These are phyloP conservation scores for Metschnikowia anglica DNA, from an alignment of 805 yeast genomes.

Conservation along the genomic window DNA sequence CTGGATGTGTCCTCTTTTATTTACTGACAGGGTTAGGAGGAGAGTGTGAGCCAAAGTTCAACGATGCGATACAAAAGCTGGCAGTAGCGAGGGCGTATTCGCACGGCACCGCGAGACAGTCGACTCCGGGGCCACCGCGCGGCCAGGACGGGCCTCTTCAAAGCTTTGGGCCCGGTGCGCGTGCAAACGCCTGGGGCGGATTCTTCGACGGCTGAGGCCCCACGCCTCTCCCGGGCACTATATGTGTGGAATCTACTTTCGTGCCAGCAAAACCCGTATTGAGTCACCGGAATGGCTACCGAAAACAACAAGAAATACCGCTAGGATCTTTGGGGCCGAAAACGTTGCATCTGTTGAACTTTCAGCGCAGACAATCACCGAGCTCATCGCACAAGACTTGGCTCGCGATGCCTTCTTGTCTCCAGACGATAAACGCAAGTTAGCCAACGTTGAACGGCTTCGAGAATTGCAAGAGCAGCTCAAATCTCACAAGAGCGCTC, in stretches of 20 bases:
- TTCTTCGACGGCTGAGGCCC: no score
- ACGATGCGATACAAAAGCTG: slow-evolving; percentile 3
- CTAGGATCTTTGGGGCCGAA: background rate
- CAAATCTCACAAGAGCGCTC: slow-evolving; percentile 10
- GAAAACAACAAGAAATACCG: background rate
- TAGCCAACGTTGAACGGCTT: slow-evolving; percentile 27
- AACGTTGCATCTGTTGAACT: slow-evolving; percentile 1
- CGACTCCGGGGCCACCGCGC: background rate
- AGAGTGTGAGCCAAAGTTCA: no score
- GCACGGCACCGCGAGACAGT: background rate
- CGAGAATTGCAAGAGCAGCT: slow-evolving; percentile 29
- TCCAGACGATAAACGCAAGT: slow-evolving; percentile 26
- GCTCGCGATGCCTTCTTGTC: slow-evolving; percentile 8
- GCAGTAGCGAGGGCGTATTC: background rate
- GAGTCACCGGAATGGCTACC: slow-evolving; percentile 3
- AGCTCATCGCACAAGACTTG: slow-evolving; percentile 12
- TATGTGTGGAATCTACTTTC: slow-evolving; percentile 22
- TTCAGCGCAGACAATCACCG: slow-evolving; percentile 3
- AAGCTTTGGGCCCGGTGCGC: background rate
- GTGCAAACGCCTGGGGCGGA: no score
- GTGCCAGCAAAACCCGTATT: slow-evolving; percentile 1
- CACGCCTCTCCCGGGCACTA: no score
- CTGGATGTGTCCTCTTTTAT: background rate
- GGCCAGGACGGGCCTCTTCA: no score
- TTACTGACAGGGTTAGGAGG: no score